phyloP scores from a whole-genome alignment of 352 stramenopile genomes.

The Pythium coloratum region DNA sequence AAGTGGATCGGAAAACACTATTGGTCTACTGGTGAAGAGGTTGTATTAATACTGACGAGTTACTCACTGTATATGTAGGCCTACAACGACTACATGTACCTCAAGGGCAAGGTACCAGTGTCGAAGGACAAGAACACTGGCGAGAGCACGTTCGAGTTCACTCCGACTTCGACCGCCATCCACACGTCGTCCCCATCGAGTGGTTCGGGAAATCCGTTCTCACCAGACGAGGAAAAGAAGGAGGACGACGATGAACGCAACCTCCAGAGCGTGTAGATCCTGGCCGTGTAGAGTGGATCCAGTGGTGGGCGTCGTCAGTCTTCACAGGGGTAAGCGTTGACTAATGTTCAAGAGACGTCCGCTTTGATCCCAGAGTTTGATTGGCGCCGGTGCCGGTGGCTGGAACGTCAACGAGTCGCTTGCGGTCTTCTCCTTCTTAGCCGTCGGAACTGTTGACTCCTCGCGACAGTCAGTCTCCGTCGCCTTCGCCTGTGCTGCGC shows the following conservation, averaged over 20 bases:
- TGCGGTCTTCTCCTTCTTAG: neutral
- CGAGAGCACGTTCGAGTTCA: conserved; percentile 81
- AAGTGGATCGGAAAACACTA: neutral
- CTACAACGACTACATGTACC: conserved; percentile 83
- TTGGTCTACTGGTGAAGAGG: too few relatives aligned
- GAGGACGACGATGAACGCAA: conserved; percentile 28
- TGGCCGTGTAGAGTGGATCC: neutral
- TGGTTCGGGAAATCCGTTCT: conserved; percentile 9
- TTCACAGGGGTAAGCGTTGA: neutral
- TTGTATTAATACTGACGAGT: too few relatives aligned
- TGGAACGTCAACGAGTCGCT: conserved; percentile 8
- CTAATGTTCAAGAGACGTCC: conserved; percentile 30
- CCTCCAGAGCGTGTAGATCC: conserved; percentile 21
- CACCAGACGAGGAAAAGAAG: conserved; percentile 24
- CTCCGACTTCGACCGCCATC: conserved; percentile 49
- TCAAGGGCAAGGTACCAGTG: conserved; percentile 74
- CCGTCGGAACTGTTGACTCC: neutral
- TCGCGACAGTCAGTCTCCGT: neutral
- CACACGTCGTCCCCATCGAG: conserved; percentile 41
- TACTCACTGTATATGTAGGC: conserved; percentile 22
- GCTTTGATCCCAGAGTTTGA: conserved; percentile 58
- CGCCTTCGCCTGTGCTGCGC: neutral
- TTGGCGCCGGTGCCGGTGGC: conserved; percentile 8
- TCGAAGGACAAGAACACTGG: conserved; percentile 52
- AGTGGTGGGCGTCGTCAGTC: neutral